Base-by-base conservation (phyloP, 352 stramenopile species). In the Phytophthora tentaculata region DNA sequence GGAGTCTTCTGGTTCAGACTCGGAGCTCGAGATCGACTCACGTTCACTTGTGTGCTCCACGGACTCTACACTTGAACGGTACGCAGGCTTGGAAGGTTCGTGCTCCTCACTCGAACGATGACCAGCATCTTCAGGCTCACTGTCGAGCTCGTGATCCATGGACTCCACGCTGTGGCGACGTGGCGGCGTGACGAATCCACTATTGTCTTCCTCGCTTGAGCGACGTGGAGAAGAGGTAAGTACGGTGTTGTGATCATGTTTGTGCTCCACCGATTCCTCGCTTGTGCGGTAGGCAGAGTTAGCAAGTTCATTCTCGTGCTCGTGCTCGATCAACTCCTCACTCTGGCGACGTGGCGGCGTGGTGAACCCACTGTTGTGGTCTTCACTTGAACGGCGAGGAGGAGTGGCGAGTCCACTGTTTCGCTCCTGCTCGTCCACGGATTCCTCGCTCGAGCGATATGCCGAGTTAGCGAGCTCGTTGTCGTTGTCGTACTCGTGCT, bases 91-190 rank as follows among this genome's bases (percentile, higher is more conserved):
- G 17, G 28, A 43, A 53, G 35, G 4, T 14, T 64, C 23, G 16
- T 56, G 22, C 26, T 65, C 32, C 22, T 64, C 55, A 26, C 50
- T 61, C 5, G 28, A 56, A 26, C 44, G 29, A 1, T 70, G 56
- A 17, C 69, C 71, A 19, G 65, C 57, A 51, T 80, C 64, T 12
- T 67, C 74, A 54, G 70, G 64, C 24, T 69, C 71, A 55, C 58
- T 70, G 26, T 61, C 32, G 39, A 75, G 61, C 22, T 76, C 69
- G 35, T 57, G 52, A 10, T 69, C n/a, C 5, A 45, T 5, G 23
- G 39, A 54, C 14, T 60, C 41, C 12, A 44, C 54, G 35, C 53
- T 64, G 13, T 41, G 32, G 5, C 23, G 45, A 4, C 44, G 56
- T 22, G 56, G 29, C 6, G 19, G 56, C 4, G 56, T 64, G 5